A percentile compares a stretch with the other conserved stretches of the same genome.
These are phyloP conservation scores for Dactylorhiza incarnata DNA, from an alignment of 106 monocot genomes.

Conservation along the genomic window DNA sequence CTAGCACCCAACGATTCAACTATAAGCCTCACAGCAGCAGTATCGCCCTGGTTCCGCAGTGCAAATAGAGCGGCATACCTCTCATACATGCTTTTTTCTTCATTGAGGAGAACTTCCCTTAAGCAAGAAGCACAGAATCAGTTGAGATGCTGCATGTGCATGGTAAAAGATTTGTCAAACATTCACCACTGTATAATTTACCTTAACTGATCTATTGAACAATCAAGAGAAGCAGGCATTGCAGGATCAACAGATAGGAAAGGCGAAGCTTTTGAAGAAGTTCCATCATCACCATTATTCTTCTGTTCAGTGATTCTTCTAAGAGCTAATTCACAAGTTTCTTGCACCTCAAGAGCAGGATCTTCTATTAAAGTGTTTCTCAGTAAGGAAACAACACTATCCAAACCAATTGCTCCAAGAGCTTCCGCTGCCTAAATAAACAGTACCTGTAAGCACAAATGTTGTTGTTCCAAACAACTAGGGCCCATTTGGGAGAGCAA, in stretches of 20 bases:
- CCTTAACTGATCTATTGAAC: constrained; percentile 69
- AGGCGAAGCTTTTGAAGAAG: constrained; percentile 25
- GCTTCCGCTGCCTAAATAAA: constrained; percentile 80
- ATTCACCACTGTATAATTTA: constrained; percentile 6
- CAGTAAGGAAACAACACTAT: constrained; percentile 37
- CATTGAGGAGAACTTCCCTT: constrained; percentile 72
- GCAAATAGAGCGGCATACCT: constrained; percentile 90
- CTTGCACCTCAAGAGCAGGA: constrained; percentile 84
- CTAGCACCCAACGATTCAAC: constrained; percentile 58
- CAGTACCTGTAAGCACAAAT: no score
- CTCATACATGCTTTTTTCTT: constrained; percentile 78
- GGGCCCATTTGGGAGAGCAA: no score
- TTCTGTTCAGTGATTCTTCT: constrained; percentile 62
- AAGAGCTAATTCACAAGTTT: constrained; percentile 91
- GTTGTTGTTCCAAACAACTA: no score
- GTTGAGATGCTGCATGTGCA: background rate
- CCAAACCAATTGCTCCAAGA: constrained; percentile 82
- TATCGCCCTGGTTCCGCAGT: constrained; percentile 62
- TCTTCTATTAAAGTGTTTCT: constrained; percentile 52
- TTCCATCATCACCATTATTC: constrained; percentile 20
- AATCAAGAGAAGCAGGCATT: constrained; percentile 41
- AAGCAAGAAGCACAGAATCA: constrained; percentile 6
- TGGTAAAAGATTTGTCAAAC: background rate
- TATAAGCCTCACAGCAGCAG: constrained; percentile 63
- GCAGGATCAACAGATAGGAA: constrained; percentile 96